Percentiles rank a stretch among this genome's conserved stretches.
These are phyloP conservation scores for Trypanosoma grayi DNA, from an alignment of 208 protist species.

Conservation along the genomic window DNA sequence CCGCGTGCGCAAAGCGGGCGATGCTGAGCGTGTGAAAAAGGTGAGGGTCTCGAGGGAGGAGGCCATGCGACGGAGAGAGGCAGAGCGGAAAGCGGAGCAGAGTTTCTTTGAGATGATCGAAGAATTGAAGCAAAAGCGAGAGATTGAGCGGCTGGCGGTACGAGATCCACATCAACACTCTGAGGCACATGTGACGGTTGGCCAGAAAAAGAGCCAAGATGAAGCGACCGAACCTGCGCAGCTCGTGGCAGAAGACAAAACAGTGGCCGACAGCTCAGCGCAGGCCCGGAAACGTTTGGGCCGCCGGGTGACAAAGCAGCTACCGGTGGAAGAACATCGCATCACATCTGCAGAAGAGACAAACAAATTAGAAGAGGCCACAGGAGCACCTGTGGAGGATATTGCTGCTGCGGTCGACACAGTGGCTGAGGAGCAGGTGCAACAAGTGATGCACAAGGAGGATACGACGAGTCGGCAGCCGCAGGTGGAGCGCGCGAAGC, in stretches of 20 bases:
- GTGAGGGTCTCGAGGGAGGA: not conserved
- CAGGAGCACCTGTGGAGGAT: not conserved
- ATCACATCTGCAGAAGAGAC: no score
- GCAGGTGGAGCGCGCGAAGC: not conserved
- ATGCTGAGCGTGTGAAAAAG: not conserved
- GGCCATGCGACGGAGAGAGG: conserved; percentile 13
- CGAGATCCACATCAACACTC: not conserved
- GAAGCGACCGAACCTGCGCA: no score
- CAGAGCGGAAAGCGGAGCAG: conserved; percentile 16
- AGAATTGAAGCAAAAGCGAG: conserved; percentile 9
- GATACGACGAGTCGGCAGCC: not conserved
- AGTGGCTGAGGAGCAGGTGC: no score
- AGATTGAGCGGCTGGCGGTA: conserved; percentile 2
- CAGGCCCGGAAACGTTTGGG: no score
- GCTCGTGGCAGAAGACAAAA: no score
- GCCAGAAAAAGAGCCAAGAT: no score
- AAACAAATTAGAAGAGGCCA: not conserved
- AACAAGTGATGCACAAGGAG: not conserved
- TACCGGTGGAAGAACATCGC: no score
- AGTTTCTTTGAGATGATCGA: conserved; percentile 16
- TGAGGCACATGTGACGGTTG: no score
- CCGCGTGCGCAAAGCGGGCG: not conserved
- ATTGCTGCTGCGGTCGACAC: no score
- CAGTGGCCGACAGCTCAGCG: no score
- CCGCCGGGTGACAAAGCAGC: no score